phyloP scores from a whole-genome alignment of 345 rosid genomes.

The Turritis glabra region DNA sequence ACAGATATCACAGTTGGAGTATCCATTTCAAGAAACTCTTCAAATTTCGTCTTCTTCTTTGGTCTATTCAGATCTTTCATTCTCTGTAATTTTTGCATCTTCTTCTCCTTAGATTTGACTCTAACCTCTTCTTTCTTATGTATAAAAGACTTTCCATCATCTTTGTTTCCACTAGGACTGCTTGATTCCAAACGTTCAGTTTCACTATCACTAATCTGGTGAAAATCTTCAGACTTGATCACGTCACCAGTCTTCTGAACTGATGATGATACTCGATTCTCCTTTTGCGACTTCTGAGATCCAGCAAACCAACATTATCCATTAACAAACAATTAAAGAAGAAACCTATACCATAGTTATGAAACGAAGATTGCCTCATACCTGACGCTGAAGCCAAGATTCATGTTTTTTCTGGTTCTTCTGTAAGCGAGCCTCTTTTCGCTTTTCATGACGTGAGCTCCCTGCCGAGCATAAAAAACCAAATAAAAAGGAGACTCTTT shows the following conservation, averaged over 20 bases:
- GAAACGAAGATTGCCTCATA: slow-evolving; percentile 16
- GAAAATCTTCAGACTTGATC: slow-evolving; percentile 30
- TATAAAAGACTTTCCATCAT: not conserved
- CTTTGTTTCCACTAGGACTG: slow-evolving; percentile 21
- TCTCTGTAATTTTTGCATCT: slow-evolving; percentile 33
- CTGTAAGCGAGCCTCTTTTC: slow-evolving; percentile 62
- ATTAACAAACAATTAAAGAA: slow-evolving; percentile 2
- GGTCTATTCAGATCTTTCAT: slow-evolving; percentile 44
- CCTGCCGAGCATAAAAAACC: slow-evolving; percentile 29
- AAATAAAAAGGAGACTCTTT: not conserved
- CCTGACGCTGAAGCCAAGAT: slow-evolving; percentile 69
- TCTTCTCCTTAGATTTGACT: slow-evolving; percentile 28
- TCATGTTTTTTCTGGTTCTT: slow-evolving; percentile 53
- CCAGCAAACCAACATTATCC: not conserved
- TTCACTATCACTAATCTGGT: slow-evolving; percentile 14
- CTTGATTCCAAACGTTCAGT: not conserved
- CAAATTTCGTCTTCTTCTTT: slow-evolving; percentile 63
- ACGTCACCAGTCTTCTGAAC: slow-evolving; percentile 6
- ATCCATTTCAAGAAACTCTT: slow-evolving; percentile 70
- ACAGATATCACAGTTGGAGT: slow-evolving; percentile 33
- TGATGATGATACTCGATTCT: slow-evolving; percentile 31
- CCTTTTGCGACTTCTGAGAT: slow-evolving; percentile 49
- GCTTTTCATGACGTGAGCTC: slow-evolving; percentile 56
- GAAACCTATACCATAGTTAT: not conserved
- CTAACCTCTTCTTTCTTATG: slow-evolving; percentile 7